These are phyloP conservation scores for Penicillium tannophilum DNA, from an alignment of 495 filamentous ascomycete genomes.

Conservation along the genomic window DNA sequence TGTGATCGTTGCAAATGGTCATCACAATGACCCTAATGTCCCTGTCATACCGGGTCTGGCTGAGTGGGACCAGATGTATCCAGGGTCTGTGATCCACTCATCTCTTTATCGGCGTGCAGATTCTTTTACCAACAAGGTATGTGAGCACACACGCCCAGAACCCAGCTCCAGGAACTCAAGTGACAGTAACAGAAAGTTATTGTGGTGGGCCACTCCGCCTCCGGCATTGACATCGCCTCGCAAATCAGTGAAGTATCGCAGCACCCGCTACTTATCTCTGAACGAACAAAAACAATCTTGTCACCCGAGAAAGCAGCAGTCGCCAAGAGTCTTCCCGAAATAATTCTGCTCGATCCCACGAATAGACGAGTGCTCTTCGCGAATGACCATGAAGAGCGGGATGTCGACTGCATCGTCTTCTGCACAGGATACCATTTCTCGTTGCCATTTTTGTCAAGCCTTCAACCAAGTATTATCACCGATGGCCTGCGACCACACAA, in stretches of 20 bases:
- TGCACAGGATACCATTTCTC: constrained; percentile 19
- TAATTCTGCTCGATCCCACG: constrained; percentile 1
- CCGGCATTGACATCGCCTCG: constrained; percentile 13
- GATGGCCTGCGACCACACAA: constrained; percentile 13
- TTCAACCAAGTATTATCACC: constrained; percentile 10
- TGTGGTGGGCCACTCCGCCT: constrained; percentile 16
- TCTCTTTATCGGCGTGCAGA: constrained; percentile 12
- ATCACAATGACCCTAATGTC: constrained; percentile 16
- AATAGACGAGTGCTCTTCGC: constrained; percentile 6
- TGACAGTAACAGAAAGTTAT: constrained; percentile 12
- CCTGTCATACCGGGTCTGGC: constrained; percentile 11
- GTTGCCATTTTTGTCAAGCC: constrained; percentile 11
- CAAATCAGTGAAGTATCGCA: constrained; percentile 15
- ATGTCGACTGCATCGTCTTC: constrained; percentile 14
- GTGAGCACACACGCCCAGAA: neutral
- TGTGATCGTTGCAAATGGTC: constrained; percentile 15
- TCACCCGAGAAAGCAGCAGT: constrained; percentile 8
- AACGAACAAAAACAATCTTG: constrained; percentile 9
- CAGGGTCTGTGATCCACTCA: constrained; percentile 14
- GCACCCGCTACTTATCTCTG: constrained; percentile 14
- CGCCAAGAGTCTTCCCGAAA: constrained; percentile 10
- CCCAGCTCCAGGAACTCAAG: neutral
- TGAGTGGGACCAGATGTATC: constrained; percentile 8
- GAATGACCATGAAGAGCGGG: constrained; percentile 10
- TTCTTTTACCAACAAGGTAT: constrained; percentile 12